Evolutionary conservation across 352 stramenopile genomes (phyloP).

Genomic region (Phytophthora colocasiae): DNA sequence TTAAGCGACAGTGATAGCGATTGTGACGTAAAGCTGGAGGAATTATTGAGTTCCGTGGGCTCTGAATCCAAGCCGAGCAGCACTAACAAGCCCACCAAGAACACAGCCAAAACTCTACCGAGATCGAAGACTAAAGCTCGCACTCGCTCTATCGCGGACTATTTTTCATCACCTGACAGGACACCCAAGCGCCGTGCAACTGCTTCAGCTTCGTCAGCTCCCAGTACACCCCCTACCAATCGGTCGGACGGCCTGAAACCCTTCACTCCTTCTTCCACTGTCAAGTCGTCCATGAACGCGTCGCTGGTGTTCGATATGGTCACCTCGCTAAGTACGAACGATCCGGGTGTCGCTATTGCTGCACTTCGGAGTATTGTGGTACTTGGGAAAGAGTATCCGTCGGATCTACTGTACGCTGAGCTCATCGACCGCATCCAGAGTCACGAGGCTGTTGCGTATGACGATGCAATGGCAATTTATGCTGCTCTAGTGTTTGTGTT

Average conservation of each 20-base stretch:
- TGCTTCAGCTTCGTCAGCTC: conserved; percentile 10
- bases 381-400: conserved; percentile 84
- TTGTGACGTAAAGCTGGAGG: conserved; percentile 40
- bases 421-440: conserved; percentile 85
- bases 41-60: conserved; percentile 26
- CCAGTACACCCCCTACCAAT: conserved; percentile 24
- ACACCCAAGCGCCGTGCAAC: conserved; percentile 44
- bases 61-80: conserved; percentile 8
- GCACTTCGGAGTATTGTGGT: conserved; percentile 84
- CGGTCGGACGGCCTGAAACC: conserved; percentile 50
- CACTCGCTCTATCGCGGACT: conserved; percentile 30
- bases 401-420: conserved; percentile 80
- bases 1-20: conserved; percentile 46
- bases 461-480: conserved; percentile 78
- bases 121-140: conserved; percentile 23
- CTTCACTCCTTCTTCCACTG: conserved; percentile 60
- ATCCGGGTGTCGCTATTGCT: conserved; percentile 78
- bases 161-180: conserved; percentile 31
- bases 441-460: conserved; percentile 71
- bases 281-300: conserved; percentile 83
- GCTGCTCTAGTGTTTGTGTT: conserved; percentile 85
- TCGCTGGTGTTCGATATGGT: conserved; percentile 87
- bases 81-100: conserved; percentile 9
- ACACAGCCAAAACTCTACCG: conserved; percentile 9
- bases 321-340: conserved; percentile 84